A percentile compares a stretch with the other conserved stretches of the same genome.
Conservation (phyloP, 129 eudicot genomes). For the carrot (Daucus carota) region DNA sequence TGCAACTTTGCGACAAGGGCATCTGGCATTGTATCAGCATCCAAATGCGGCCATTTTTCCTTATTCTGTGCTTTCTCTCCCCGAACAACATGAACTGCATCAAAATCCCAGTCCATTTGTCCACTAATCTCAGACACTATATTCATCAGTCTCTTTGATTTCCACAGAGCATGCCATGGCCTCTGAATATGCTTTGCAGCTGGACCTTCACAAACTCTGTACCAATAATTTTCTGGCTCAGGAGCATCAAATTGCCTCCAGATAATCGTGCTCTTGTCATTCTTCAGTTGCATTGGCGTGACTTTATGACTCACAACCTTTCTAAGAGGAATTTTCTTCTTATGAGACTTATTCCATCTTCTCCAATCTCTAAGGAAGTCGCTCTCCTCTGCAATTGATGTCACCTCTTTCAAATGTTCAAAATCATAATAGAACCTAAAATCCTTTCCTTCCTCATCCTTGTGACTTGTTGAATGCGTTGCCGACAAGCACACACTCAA, state of each 20-base stretch:
- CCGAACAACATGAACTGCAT: constrained; percentile 92
- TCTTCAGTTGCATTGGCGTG: constrained; percentile 79
- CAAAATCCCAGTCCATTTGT: constrained; percentile 97
- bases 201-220: constrained; percentile 85
- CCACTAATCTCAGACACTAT: constrained; percentile 92
- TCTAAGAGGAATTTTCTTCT: constrained; percentile 57
- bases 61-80: constrained; percentile 85
- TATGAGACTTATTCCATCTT: constrained; percentile 72
- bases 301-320: constrained; percentile 68
- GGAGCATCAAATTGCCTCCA: constrained; percentile 95
- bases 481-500: constrained; percentile 71
- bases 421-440: constrained; percentile 91
- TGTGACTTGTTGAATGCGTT: constrained; percentile 48
- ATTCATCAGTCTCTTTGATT: constrained; percentile 92
- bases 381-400: constrained; percentile 73
- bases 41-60: constrained; percentile 82
- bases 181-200: constrained; percentile 65
- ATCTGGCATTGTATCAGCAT: constrained; percentile 87
- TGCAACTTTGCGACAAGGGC: constrained; percentile 62
- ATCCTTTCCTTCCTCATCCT: constrained; percentile 94
- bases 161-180: constrained; percentile 89
- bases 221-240: constrained; percentile 97
- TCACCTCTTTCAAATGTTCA: constrained; percentile 86
- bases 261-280: constrained; percentile 69
- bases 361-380: constrained; percentile 80